Percentiles rank a stretch among this genome's conserved stretches.
phyloP scores from a whole-genome alignment of 306 rosid species.

The Prunus fruticosa region DNA sequence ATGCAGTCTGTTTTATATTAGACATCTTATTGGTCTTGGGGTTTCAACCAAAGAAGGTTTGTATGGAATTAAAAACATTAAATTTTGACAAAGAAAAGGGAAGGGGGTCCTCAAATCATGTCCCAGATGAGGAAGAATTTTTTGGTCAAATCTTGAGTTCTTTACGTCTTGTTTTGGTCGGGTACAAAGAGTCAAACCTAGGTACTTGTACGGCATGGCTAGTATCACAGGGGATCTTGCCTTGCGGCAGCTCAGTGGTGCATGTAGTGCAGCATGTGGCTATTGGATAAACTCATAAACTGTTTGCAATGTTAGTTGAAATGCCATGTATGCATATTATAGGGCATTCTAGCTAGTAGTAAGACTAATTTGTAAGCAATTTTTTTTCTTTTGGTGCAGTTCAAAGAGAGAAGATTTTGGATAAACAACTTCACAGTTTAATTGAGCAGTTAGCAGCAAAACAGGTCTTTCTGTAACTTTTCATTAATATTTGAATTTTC shows the following conservation, averaged over 20 bases:
- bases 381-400: constrained; percentile 47
- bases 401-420: constrained; percentile 86
- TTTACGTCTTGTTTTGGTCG: background rate
- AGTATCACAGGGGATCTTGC: background rate
- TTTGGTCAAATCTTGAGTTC: background rate
- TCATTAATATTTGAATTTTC: background rate
- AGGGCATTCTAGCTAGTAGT: background rate
- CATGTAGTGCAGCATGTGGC: constrained; percentile 3
- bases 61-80: background rate
- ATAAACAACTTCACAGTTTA: constrained; percentile 82
- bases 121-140: background rate
- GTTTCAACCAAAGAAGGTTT: background rate
- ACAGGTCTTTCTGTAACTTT: constrained; percentile 46
- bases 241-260: background rate
- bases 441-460: constrained; percentile 84
- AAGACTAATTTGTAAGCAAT: background rate
- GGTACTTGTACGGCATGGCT: background rate
- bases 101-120: background rate
- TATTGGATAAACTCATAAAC: background rate
- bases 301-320: background rate
- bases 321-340: background rate
- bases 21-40: background rate
- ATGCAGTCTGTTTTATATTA: background rate
- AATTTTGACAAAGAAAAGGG: background rate
- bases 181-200: background rate